A percentile compares a stretch with the other conserved stretches of the same genome.
Evolutionary conservation across 1,284 basidiomycete genomes (phyloP).

Genomic region (Pseudozyma thailandica): DNA sequence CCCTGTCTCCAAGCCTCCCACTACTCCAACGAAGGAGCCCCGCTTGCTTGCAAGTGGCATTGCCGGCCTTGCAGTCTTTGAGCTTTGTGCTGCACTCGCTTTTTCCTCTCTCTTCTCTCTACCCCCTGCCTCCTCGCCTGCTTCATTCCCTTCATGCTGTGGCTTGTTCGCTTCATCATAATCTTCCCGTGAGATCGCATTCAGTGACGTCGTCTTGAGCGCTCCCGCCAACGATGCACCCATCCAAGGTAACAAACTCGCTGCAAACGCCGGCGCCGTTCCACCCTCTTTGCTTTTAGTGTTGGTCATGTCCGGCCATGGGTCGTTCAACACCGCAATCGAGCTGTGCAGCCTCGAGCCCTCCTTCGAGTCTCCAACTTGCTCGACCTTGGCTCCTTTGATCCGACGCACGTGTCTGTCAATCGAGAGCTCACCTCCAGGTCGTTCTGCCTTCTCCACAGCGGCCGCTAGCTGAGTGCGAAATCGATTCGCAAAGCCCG

Average conservation of each 20-base stretch:
- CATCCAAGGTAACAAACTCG: slow-evolving; percentile 85
- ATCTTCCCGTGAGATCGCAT: slow-evolving; percentile 40
- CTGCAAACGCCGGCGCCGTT: slow-evolving; percentile 85
- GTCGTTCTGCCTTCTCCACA: slow-evolving; percentile 67
- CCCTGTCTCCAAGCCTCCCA: slow-evolving; percentile 55
- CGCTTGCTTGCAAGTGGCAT: slow-evolving; percentile 34
- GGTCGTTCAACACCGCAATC: slow-evolving; percentile 38
- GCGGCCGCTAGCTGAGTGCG: slow-evolving; percentile 78
- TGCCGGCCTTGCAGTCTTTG: slow-evolving; percentile 4
- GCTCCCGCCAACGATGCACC: slow-evolving; percentile 88
- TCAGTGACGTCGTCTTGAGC: slow-evolving; percentile 35
- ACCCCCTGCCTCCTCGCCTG: background rate
- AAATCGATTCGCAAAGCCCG: slow-evolving; percentile 88
- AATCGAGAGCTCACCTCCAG: slow-evolving; percentile 29
- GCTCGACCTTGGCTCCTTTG: background rate
- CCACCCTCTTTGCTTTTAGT: slow-evolving; percentile 69
- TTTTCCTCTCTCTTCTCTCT: slow-evolving; percentile 3
- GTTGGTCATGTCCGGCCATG: slow-evolving; percentile 25
- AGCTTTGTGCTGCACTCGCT: background rate
- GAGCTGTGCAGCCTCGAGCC: slow-evolving; percentile 10
- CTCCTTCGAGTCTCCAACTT: background rate
- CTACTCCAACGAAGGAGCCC: slow-evolving; percentile 55
- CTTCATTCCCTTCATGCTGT: slow-evolving; percentile 2
- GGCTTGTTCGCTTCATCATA: slow-evolving; percentile 35
- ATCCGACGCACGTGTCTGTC: slow-evolving; percentile 13